A percentile compares a stretch with the other conserved stretches of the same genome.
Conservation (phyloP, 495 filamentous ascomycete species). For the Tirmania nivea region DNA sequence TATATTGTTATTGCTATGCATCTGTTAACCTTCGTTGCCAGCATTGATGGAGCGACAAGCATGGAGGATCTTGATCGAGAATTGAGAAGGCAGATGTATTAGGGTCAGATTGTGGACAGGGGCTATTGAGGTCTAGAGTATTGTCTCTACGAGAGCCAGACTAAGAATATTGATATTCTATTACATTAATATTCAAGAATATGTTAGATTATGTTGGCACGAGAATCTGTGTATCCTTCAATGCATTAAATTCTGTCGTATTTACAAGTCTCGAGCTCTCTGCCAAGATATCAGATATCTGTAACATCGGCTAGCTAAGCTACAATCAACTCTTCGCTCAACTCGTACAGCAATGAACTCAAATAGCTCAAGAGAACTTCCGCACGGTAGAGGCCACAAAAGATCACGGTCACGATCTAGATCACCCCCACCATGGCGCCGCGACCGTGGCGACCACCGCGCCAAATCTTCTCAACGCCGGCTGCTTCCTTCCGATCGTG, state of each 20-base stretch:
- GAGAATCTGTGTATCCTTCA: no score
- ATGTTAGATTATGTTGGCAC: no score
- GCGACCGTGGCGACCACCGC: neutral
- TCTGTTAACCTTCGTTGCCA: neutral
- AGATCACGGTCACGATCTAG: neutral
- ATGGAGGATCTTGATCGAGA: conserved; percentile 18
- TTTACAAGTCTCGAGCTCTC: no score
- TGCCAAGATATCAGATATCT: no score
- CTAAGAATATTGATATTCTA: no score
- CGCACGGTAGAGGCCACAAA: neutral
- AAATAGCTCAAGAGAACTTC: neutral
- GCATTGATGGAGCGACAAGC: conserved; percentile 16
- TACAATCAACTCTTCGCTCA: no score
- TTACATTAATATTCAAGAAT: no score
- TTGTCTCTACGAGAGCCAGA: no score
- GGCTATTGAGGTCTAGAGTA: no score
- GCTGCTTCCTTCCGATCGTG: conserved; percentile 2
- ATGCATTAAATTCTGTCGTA: no score
- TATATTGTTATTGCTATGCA: conserved; percentile 1
- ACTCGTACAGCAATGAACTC: neutral
- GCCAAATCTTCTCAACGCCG: conserved; percentile 12
- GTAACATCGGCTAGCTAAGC: no score
- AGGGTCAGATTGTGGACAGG: no score
- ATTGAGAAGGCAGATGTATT: conserved; percentile 17
- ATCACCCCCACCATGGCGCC: neutral